phyloP scores from a whole-genome alignment of 345 rosid species.

The Camelina sativa region DNA sequence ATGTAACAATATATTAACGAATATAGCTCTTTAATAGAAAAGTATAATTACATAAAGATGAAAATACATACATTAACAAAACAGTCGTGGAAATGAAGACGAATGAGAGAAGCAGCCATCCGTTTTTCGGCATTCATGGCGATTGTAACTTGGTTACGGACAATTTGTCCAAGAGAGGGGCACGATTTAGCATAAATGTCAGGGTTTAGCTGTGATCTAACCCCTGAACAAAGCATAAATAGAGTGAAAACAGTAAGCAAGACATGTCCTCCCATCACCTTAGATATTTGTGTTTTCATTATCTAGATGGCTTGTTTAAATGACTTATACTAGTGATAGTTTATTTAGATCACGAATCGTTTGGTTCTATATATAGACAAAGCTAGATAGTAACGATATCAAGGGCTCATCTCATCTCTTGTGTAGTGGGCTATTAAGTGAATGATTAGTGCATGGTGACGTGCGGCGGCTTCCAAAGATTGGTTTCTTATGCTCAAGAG shows the following conservation, averaged over 20 bases:
- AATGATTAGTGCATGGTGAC: conserved; percentile 42
- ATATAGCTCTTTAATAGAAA: not conserved
- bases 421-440: conserved; percentile 28
- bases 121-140: conserved; percentile 63
- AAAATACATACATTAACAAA: conserved; percentile 62
- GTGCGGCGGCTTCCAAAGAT: conserved; percentile 38
- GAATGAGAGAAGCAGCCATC: conserved; percentile 74
- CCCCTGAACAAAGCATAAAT: conserved; percentile 46
- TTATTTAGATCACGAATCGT: not conserved
- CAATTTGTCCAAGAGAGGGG: conserved; percentile 53
- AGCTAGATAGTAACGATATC: conserved; percentile 15
- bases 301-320: conserved; percentile 26
- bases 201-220: conserved; percentile 53
- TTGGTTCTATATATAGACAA: conserved; percentile 38
- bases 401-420: conserved; percentile 8
- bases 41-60: not conserved
- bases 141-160: conserved; percentile 48
- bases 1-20: not conserved
- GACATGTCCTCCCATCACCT: conserved; percentile 31
- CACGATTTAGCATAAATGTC: conserved; percentile 58
- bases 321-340: conserved; percentile 12
- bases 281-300: conserved; percentile 41
- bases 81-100: conserved; percentile 65
- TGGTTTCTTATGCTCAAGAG: conserved; percentile 31
- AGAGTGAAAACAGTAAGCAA: conserved; percentile 37